Evolutionary conservation across 257 asterid species (phyloP).

Genomic region (Mitragyna speciosa): DNA sequence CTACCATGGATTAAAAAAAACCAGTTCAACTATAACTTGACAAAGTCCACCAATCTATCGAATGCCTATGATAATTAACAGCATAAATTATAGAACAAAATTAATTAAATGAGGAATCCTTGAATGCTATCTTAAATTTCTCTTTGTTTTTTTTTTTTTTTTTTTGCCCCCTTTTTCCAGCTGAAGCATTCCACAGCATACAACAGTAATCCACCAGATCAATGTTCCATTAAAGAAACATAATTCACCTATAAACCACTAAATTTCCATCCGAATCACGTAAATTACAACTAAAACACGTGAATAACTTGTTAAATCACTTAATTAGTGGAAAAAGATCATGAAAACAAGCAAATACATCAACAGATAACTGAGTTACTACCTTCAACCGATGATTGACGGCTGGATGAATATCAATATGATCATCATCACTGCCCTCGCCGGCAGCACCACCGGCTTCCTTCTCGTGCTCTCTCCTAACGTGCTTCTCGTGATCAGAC

Average conservation of each 20-base stretch:
- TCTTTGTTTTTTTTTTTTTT: too few relatives aligned
- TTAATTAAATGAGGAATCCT: not conserved
- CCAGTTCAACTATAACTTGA: not conserved
- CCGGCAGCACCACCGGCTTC: conserved; percentile 36
- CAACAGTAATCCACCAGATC: not conserved
- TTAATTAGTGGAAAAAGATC: not conserved
- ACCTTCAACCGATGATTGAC: conserved; percentile 92
- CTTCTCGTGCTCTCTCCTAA: conserved; percentile 72
- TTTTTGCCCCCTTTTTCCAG: not conserved
- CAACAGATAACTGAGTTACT: not conserved
- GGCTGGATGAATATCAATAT: conserved; percentile 81
- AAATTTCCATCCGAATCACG: not conserved
- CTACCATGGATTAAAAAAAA: not conserved
- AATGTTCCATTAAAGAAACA: not conserved
- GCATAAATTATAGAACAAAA: not conserved
- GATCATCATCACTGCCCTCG: conserved; percentile 50
- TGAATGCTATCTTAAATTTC: not conserved
- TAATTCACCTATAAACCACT: not conserved
- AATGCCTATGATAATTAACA: not conserved
- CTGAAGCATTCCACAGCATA: not conserved
- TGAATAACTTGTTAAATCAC: not conserved
- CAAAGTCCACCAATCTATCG: not conserved
- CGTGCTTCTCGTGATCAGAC: conserved; percentile 92
- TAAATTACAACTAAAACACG: not conserved
- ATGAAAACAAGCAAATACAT: not conserved